A percentile compares a stretch with the other conserved stretches of the same genome.
phyloP scores from a whole-genome alignment of 2,329 filamentous ascomycete species.

The Aspergillus calidoustus region DNA sequence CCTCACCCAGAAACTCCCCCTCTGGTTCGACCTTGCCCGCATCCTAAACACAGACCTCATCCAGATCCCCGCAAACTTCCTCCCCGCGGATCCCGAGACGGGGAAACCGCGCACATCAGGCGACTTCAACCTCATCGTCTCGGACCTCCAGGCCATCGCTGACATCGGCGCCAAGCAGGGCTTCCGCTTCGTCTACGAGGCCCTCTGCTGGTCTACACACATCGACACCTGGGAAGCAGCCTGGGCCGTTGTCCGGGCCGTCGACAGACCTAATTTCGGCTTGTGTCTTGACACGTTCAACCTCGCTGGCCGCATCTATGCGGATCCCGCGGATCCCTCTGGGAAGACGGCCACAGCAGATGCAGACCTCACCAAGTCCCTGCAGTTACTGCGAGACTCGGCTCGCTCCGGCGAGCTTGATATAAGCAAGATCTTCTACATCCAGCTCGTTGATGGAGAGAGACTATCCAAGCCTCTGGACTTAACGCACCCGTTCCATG shows the following conservation, averaged over 20 bases:
- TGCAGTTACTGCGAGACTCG: slow-evolving; percentile 53
- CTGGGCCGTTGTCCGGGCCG: slow-evolving; percentile 69
- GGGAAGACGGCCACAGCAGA: slow-evolving; percentile 62
- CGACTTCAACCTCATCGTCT: slow-evolving; percentile 61
- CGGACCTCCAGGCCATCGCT: slow-evolving; percentile 67
- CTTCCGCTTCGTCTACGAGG: slow-evolving; percentile 75
- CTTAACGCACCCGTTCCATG: slow-evolving; percentile 62
- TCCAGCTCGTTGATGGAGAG: slow-evolving; percentile 78
- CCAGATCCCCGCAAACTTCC: slow-evolving; percentile 73
- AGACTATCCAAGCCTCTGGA: slow-evolving; percentile 62
- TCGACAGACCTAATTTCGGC: slow-evolving; percentile 74
- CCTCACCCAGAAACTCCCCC: slow-evolving; percentile 63
- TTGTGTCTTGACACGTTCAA: slow-evolving; percentile 80
- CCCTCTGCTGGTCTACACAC: slow-evolving; percentile 72
- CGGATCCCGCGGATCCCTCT: slow-evolving; percentile 62
- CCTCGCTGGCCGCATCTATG: slow-evolving; percentile 72
- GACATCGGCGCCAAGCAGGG: slow-evolving; percentile 65
- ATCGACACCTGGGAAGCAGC: slow-evolving; percentile 72
- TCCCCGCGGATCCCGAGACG: slow-evolving; percentile 43
- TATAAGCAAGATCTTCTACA: slow-evolving; percentile 70
- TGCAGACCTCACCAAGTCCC: slow-evolving; percentile 57
- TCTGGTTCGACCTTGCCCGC: slow-evolving; percentile 71
- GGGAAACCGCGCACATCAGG: slow-evolving; percentile 51
- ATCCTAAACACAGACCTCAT: slow-evolving; percentile 72
- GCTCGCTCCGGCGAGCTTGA: slow-evolving; percentile 56